Evolutionary conservation across 192 early-diverging fungal genomes (phyloP), one percentile per base, ranked within the genome.

Genomic region (Podila clonocystis): DNA sequence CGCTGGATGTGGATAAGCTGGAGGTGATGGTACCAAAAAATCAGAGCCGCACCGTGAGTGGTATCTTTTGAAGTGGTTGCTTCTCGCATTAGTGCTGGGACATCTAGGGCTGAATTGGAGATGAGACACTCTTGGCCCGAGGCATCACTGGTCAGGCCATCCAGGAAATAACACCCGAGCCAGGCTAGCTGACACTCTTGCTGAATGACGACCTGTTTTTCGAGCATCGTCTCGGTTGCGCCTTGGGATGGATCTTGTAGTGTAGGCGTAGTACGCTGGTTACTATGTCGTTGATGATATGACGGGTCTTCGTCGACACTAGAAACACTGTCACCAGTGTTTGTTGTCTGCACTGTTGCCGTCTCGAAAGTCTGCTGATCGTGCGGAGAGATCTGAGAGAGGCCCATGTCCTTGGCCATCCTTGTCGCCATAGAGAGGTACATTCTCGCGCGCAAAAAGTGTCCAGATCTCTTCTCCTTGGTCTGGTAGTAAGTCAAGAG

Each of bases 401-500:
- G 77, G 9, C 91, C 91, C 62, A 93, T 73, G 58, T 93, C 91
- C 63, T 88, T 87, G 3, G 92, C 91, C 88, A 93, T 93, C 34
- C 90, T 74, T 17, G 73, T 58, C 8, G 79, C 79, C 87, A 91
- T 87, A 26, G 89, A 87, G 65, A 90, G 75, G 55, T 79, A 86
- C 45, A 82, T 67, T 24, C 83, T 67, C 6, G 75, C 68, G 24
- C 87, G 75, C 38, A 83, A 82, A 31, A 86, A 86, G 28, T 79
- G 85, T 0, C 86, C 83, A 6, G 77, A 12, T 13, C 82, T 67
- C 30, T 75, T 70, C 30, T 75, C 82, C 29, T 82, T 79, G 41
- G 86, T 72, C 41, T 87, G 87, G 57, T 87, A 90, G 62, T 87
- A 87, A 12, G 82, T 62, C 30, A 90, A 50, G 28, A 90, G 73